phyloP scores from a whole-genome alignment of 192 early-diverging fungal genomes.

The Geosiphon pyriformis region DNA sequence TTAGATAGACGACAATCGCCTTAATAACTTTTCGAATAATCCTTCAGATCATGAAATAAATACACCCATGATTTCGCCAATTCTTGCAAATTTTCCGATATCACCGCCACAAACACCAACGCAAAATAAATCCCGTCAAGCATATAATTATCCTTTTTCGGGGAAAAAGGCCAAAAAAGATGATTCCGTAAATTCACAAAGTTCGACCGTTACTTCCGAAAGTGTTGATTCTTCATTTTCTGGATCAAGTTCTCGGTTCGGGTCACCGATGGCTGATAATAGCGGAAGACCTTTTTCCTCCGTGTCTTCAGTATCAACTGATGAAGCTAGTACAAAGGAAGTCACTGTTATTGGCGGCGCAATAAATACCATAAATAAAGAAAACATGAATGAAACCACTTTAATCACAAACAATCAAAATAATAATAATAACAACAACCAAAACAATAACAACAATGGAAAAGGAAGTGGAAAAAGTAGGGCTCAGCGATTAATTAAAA shows the following conservation, averaged over 20 bases:
- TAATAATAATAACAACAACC: neutral
- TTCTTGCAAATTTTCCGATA: neutral
- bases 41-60: neutral
- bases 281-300: slow-evolving; percentile 1
- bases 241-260: slow-evolving; percentile 2
- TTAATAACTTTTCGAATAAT: neutral
- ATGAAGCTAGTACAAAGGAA: neutral
- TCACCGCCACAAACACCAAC: neutral
- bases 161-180: slow-evolving; percentile 9
- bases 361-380: no score
- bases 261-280: slow-evolving; percentile 1
- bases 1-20: no score
- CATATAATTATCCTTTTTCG: neutral
- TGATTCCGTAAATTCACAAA: slow-evolving; percentile 8
- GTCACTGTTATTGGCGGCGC: neutral
- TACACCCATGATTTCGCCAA: neutral
- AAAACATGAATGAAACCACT: neutral
- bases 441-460: neutral
- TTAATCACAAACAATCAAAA: neutral
- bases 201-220: neutral
- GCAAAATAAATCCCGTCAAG: neutral
- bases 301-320: neutral
- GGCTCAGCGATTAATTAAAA: slow-evolving; percentile 1
- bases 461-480: slow-evolving; percentile 12
- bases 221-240: slow-evolving; percentile 17